Conservation (phyloP, 805 yeast species). For the Starmera quercuum region DNA sequence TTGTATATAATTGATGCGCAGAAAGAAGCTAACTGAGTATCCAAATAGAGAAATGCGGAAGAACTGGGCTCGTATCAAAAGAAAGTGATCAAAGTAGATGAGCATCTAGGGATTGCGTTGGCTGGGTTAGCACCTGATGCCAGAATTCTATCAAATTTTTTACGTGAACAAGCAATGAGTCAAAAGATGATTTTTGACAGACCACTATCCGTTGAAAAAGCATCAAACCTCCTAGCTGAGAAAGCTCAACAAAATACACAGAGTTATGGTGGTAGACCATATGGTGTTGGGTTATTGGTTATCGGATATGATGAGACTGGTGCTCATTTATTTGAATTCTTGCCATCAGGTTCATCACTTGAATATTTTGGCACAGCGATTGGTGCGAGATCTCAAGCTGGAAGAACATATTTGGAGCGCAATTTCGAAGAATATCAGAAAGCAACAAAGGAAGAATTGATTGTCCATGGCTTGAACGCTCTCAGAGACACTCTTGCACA, state of each 20-base stretch:
- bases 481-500: constrained; percentile 90
- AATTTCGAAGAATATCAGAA: constrained; percentile 61
- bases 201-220: constrained; percentile 74
- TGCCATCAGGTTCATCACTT: constrained; percentile 89
- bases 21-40: constrained; percentile 4
- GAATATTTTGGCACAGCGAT: constrained; percentile 93
- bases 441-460: constrained; percentile 59
- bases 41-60: constrained; percentile 75
- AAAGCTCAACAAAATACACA: constrained; percentile 97
- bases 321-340: constrained; percentile 89
- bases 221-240: constrained; percentile 83
- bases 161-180: constrained; percentile 87
- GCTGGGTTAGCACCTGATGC: constrained; percentile 99
- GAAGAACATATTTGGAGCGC: constrained; percentile 91
- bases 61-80: constrained; percentile 95
- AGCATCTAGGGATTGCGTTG: constrained; percentile 88
- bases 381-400: constrained; percentile 98
- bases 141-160: constrained; percentile 79
- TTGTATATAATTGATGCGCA: not conserved
- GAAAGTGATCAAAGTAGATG: constrained; percentile 86
- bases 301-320: constrained; percentile 93
- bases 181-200: constrained; percentile 80
- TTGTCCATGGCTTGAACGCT: constrained; percentile 82
- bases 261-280: constrained; percentile 93
- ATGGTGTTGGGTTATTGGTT: constrained; percentile 91